Base-by-base conservation (phyloP, 352 stramenopile species). In the Globisporangium irregulare region DNA sequence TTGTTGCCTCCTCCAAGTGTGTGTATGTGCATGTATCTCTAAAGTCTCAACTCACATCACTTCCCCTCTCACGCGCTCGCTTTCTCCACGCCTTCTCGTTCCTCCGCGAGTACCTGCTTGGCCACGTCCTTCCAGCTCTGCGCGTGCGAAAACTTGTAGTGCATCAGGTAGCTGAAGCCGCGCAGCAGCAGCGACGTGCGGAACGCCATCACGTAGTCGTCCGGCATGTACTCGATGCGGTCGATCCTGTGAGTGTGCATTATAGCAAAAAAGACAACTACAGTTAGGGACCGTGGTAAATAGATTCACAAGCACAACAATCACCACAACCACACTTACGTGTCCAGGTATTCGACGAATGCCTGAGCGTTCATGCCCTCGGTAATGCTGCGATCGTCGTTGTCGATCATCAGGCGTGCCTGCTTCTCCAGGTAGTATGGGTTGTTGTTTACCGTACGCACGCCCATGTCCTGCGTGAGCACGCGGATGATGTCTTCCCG, bases 151-250 rank as follows among this genome's bases (percentile, higher is more conserved):
- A 93, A 92, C 67, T 91, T 89, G 77, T 94, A 95, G 69, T 93
- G 86, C 34, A 94, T 69, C 41, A 90, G 67, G 63, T 93, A 91
- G 73, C 87, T 94, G 68, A 96, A 92, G 50, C 89, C 89, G 25
- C 89, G 87, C 32, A 96, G 71, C 57, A 97, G 73, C 46, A 97
- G 77, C 43, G 89, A 96, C 55, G 83, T 87, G 64, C 89, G 86
- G 65, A 92, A 94, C 18, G 88, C 86, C 88, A 96, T 96, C 41
- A 96, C 84, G 65, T 93, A 96, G 62, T 96, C 88, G 62, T 94
- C 86, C 20, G 84, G 82, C 66, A 93, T 89, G 68, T 91, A 79
- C 68, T 87, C 84, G 66, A 96, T 90, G 12, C 80, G 83, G 60
- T 94, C 86, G 50, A 94, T 92, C 57, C 84, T 92, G 41, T 43